Base-by-base conservation (phyloP, 345 rosid species). In the Eucalyptus shirleyi region DNA sequence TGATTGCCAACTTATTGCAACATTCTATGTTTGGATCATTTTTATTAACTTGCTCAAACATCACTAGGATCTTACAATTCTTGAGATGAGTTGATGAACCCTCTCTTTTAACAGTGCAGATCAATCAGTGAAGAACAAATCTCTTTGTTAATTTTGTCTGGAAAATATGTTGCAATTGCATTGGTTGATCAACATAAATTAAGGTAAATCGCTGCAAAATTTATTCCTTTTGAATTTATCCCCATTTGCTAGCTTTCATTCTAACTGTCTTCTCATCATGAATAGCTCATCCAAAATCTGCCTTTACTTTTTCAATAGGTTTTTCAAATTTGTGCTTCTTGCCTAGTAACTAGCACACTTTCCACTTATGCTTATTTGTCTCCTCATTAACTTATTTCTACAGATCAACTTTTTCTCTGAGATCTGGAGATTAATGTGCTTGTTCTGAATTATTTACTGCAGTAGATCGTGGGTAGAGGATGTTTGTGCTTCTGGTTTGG, bases 141-240 rank as follows among this genome's bases (percentile, higher is more conserved):
- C 89, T 93, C 99, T 87, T 92, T 86, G 62, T 91, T 95, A 92
- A 94, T 98, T 67, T 93, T 95, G 91, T 97, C 98, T 5, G 99
- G 99, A 91, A 94, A 94, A 87, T 95, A 94, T 91, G 92, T 97
- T 87, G 98, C 95, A 40, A 97, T 98, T 93, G 99, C 99, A 6
- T 94, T 98, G 91, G 99, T 98, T 88, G 97, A 98, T 91, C 99
- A 97, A 89, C 94, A 93, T 91, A 98, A 96, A 93, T 93, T 96
- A 91, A 96, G 98, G 99, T 97, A 40, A 24, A 40, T 77, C 16
- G 1, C 47, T 40, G 28, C 21, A 37, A 37, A 77, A 21, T 77
- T 40, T 40, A 21, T 77, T 26, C 47, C 28, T 77, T 40, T 21
- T 77, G 83, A 77, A 23, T 77, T 42, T 77, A 6, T 77, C 47